Evolutionary conservation across 129 eudicot species (phyloP), one percentile per base, ranked within the genome.

Genomic region (Gnaphalium uliginosum): DNA sequence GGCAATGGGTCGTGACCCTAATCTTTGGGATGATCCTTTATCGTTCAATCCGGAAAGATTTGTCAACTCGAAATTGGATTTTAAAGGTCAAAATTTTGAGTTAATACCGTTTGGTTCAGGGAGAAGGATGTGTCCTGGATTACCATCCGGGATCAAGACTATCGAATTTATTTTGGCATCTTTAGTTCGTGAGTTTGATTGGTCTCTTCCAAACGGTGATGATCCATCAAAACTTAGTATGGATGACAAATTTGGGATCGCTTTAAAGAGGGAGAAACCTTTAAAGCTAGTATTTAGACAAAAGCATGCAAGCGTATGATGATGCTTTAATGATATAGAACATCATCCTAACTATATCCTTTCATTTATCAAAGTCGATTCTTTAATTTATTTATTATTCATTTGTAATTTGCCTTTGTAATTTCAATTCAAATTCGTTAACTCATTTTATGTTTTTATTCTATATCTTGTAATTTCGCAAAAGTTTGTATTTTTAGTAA

Each of bases 121-220:
- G 24, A 73, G 86, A 56, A 83, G 86, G 68, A 83, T 78, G 53
- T 83, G 81, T 69, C 86, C 80, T 4, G 77, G 86, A 50, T 14
- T 73, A 41, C 83, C 80, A 2, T 71, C 78, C 2, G 86, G 79
- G 13, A 43, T 39, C n/a, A 73, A 73, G 73, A 54, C 61, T 50
- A 37, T 83, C 57, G 72, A 76, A 11, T 58, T 68, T 46, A 51
- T 73, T 10, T 26, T 83, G 5, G 80, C 79, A n/a, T 57, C 77
- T 22, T 83, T 83, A 51, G 39, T 78, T 25, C 43, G 29, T 35
- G 39, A n/a, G 67, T 78, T 66, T 10, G 77, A 78, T 48, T 83
- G 86, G 83, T 3, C 43, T 56, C 68, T 78, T 73, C 80, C 80
- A 5, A 56, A 61, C 17, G 56, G 15, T 9, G 59, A 66, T 29